Percentiles rank a stretch among this genome's conserved stretches.
Conservation (phyloP, 202 grass and related monocot species). For the Alloteropsis angusta region DNA sequence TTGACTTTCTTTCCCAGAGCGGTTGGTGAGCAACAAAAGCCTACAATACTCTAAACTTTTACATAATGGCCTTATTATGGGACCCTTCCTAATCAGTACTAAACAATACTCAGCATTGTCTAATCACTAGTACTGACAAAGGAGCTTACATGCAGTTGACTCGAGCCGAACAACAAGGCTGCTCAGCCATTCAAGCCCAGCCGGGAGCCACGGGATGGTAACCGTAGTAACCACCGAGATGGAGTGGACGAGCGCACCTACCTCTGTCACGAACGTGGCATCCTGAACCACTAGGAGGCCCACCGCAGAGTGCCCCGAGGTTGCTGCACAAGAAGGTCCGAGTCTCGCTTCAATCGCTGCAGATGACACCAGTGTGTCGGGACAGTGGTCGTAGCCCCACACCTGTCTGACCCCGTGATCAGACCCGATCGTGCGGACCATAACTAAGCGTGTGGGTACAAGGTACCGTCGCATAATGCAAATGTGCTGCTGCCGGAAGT, state of each 20-base stretch:
- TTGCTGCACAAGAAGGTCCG: background rate
- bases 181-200: background rate
- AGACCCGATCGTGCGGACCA: background rate
- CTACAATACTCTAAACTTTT: background rate
- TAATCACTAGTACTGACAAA: background rate
- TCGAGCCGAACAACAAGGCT: background rate
- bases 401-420: too few species aligned
- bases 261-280: background rate
- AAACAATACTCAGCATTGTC: background rate
- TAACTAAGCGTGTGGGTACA: too few species aligned
- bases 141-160: background rate
- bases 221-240: background rate
- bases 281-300: background rate
- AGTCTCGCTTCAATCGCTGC: background rate
- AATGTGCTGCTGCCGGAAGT: background rate
- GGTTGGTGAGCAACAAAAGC: conserved; percentile 9
- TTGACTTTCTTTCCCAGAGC: background rate
- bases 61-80: background rate
- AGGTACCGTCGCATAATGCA: too few species aligned
- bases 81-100: background rate
- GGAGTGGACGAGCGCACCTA: background rate
- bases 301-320: background rate
- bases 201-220: background rate
- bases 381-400: background rate
- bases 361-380: background rate